Conservation (phyloP, 2,329 filamentous ascomycete genomes). For the Phialocephala sp. region DNA sequence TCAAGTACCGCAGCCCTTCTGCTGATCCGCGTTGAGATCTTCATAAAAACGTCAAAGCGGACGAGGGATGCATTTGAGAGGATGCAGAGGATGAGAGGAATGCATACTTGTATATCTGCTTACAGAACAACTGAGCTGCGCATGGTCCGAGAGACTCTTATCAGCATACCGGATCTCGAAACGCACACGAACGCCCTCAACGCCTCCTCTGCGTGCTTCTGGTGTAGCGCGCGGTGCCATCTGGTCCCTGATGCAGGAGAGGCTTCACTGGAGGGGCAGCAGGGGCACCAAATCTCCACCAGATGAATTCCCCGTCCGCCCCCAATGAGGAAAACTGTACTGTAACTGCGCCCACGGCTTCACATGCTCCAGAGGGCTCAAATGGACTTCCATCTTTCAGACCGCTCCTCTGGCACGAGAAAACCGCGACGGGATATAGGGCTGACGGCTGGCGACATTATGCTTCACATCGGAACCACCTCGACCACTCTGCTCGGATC, state of each 20-base stretch:
- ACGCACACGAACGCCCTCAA: not conserved
- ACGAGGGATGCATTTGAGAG: not conserved
- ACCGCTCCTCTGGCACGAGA: not conserved
- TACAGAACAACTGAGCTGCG: not conserved
- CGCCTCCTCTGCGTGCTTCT: not conserved
- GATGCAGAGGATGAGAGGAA: not conserved
- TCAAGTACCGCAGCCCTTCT: not conserved
- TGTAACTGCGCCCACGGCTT: not conserved
- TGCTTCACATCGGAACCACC: not conserved
- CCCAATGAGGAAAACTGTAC: not conserved
- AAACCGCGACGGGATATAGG: not conserved
- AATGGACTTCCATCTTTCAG: not conserved
- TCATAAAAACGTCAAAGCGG: conserved; percentile 6
- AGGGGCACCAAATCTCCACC: conserved; percentile 1
- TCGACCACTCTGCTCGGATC: not conserved
- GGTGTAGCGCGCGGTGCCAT: not conserved
- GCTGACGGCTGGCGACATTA: not conserved
- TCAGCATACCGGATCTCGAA: not conserved
- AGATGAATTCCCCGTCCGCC: conserved; percentile 3
- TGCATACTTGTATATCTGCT: not conserved
- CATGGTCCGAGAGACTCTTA: not conserved
- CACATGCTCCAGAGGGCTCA: not conserved
- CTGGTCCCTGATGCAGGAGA: conserved; percentile 8
- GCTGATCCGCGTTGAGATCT: conserved; percentile 3
- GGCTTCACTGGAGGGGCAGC: not conserved